A percentile compares a stretch with the other conserved stretches of the same genome.
Evolutionary conservation across 179 eudicot genomes (phyloP).

Genomic region (Camellia oleifera): DNA sequence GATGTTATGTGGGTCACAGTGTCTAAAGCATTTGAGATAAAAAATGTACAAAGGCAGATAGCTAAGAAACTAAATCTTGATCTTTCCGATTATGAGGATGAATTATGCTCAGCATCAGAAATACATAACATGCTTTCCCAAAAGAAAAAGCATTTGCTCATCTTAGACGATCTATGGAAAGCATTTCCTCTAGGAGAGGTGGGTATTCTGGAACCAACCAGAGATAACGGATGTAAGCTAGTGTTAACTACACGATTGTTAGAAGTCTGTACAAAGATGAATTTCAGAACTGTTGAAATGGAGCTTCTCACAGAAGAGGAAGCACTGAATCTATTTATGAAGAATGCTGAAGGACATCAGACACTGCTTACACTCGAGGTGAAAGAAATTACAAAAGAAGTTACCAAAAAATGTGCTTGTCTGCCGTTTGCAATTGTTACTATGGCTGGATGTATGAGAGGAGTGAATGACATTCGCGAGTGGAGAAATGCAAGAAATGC

Average conservation of each 20-base stretch:
- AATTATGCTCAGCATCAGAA: neutral
- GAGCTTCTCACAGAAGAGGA: neutral
- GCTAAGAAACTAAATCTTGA: neutral
- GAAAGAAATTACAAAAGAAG: neutral
- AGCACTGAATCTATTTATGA: neutral
- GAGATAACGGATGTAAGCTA: no score
- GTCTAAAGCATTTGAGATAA: neutral
- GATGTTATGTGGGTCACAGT: neutral
- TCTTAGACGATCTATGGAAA: neutral
- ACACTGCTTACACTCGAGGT: neutral
- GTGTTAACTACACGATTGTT: neutral
- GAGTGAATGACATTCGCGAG: neutral
- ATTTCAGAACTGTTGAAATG: no score
- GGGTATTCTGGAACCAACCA: neutral
- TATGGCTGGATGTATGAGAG: neutral
- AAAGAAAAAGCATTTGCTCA: neutral
- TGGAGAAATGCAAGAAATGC: neutral
- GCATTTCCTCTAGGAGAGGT: neutral
- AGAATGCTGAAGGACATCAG: neutral
- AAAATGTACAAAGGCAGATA: neutral
- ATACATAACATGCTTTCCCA: neutral
- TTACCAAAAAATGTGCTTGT: neutral
- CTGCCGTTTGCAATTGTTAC: neutral
- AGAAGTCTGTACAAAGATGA: neutral
- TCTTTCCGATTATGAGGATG: neutral